Conservation (phyloP, 805 yeast species). For the Cyberlindnera subsufficiens region DNA sequence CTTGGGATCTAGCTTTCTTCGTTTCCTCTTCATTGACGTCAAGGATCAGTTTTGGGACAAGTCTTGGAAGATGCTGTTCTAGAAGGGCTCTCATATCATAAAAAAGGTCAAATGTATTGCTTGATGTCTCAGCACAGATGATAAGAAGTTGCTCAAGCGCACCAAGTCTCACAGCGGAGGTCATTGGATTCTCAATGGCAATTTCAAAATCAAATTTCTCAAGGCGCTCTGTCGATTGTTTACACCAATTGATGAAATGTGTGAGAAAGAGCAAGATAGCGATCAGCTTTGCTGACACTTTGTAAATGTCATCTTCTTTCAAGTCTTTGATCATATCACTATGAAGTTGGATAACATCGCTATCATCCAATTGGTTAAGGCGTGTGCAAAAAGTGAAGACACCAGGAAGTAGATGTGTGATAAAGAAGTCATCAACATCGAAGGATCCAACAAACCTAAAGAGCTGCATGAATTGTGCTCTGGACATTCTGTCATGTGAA, state of each 20-base stretch:
- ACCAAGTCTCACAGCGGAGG: conserved; percentile 53
- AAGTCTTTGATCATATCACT: conserved; percentile 30
- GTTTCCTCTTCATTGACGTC: conserved; percentile 44
- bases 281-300: conserved; percentile 43
- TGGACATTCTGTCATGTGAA: conserved; percentile 29
- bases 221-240: conserved; percentile 36
- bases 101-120: conserved; percentile 39
- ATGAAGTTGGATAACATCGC: conserved; percentile 34
- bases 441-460: conserved; percentile 42
- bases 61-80: conserved; percentile 59
- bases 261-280: conserved; percentile 48
- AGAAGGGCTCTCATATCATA: conserved; percentile 63
- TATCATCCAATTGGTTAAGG: conserved; percentile 29
- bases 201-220: conserved; percentile 45
- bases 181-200: conserved; percentile 55
- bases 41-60: conserved; percentile 44
- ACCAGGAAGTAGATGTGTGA: conserved; percentile 60
- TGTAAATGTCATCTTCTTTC: conserved; percentile 36
- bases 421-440: conserved; percentile 55
- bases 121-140: conserved; percentile 52
- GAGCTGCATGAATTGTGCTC: conserved; percentile 32
- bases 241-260: conserved; percentile 64
- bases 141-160: conserved; percentile 65
- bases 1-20: conserved; percentile 24
- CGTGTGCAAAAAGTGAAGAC: conserved; percentile 40